These are phyloP conservation scores for Colletotrichum costaricense DNA, from an alignment of 2,329 filamentous ascomycete genomes.

Conservation along the genomic window DNA sequence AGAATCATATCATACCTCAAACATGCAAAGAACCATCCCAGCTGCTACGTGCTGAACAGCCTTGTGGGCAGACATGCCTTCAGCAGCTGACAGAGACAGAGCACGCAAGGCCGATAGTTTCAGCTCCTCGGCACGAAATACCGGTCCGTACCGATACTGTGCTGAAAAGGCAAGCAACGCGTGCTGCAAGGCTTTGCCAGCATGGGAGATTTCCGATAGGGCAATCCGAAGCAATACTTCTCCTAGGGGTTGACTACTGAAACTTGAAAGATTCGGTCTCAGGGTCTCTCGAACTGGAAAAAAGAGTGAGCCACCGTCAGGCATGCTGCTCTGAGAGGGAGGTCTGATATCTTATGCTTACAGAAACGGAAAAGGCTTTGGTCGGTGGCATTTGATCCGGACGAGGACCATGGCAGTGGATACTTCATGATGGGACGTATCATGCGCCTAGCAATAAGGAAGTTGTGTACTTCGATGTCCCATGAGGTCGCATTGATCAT, in stretches of 20 bases:
- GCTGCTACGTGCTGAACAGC: slow-evolving; percentile 44
- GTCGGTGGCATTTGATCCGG: not conserved
- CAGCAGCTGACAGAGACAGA: slow-evolving; percentile 38
- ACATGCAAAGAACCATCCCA: slow-evolving; percentile 44
- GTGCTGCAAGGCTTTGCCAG: slow-evolving; percentile 38
- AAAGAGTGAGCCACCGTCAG: not conserved
- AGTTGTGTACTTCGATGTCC: slow-evolving; percentile 37
- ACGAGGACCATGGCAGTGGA: not conserved
- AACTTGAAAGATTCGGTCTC: not conserved
- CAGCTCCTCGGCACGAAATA: slow-evolving; percentile 38
- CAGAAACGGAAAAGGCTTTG: not conserved
- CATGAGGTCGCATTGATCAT: slow-evolving; percentile 39
- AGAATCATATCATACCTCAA: slow-evolving; percentile 39
- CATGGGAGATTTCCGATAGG: slow-evolving; percentile 35
- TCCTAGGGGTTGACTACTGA: slow-evolving; percentile 35
- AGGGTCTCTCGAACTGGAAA: not conserved
- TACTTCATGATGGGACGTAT: not conserved
- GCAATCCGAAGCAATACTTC: slow-evolving; percentile 41
- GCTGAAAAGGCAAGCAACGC: slow-evolving; percentile 43
- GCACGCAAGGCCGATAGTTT: slow-evolving; percentile 40
- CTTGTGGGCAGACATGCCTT: slow-evolving; percentile 28
- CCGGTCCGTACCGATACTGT: slow-evolving; percentile 39
- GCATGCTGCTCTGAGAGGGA: not conserved
- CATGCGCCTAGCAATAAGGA: not conserved
- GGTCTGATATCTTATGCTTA: not conserved